phyloP scores from a whole-genome alignment of 176 grass and related monocot genomes.

The Hyparrhenia diplandra region DNA sequence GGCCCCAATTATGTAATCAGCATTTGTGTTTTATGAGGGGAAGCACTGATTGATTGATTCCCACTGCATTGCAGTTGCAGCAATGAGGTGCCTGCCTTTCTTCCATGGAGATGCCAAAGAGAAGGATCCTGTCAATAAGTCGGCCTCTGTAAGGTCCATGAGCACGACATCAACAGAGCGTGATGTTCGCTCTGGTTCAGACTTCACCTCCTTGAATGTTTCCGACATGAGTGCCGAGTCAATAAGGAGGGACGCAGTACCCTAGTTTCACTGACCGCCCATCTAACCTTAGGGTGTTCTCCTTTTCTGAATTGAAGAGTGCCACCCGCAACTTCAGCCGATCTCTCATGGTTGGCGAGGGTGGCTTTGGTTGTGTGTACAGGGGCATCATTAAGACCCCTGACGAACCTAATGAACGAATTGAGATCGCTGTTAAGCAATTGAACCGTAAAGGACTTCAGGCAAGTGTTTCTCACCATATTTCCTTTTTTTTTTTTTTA shows the following conservation, averaged over 20 bases:
- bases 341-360: slow-evolving; percentile 91
- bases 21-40: not conserved
- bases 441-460: slow-evolving; percentile 89
- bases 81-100: slow-evolving; percentile 77
- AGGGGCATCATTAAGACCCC: slow-evolving; percentile 63
- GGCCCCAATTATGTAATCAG: not conserved
- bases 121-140: slow-evolving; percentile 24
- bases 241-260: slow-evolving; percentile 54
- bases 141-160: slow-evolving; percentile 61
- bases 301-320: slow-evolving; percentile 74
- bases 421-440: slow-evolving; percentile 92
- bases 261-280: slow-evolving; percentile 80
- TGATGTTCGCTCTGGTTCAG: slow-evolving; percentile 64
- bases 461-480: slow-evolving; percentile 46
- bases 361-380: slow-evolving; percentile 90
- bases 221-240: slow-evolving; percentile 59
- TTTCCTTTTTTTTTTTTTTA: too few relatives aligned
- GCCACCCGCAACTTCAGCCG: slow-evolving; percentile 88
- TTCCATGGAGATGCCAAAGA: slow-evolving; percentile 37
- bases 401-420: slow-evolving; percentile 38
- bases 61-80: slow-evolving; percentile 33
- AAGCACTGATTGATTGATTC: not conserved
- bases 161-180: slow-evolving; percentile 69
- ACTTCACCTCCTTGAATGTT: slow-evolving; percentile 57
- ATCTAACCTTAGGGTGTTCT: slow-evolving; percentile 78